These are phyloP conservation scores for Gautieria morchelliformis DNA, from an alignment of 768 basidiomycete genomes.

Conservation along the genomic window DNA sequence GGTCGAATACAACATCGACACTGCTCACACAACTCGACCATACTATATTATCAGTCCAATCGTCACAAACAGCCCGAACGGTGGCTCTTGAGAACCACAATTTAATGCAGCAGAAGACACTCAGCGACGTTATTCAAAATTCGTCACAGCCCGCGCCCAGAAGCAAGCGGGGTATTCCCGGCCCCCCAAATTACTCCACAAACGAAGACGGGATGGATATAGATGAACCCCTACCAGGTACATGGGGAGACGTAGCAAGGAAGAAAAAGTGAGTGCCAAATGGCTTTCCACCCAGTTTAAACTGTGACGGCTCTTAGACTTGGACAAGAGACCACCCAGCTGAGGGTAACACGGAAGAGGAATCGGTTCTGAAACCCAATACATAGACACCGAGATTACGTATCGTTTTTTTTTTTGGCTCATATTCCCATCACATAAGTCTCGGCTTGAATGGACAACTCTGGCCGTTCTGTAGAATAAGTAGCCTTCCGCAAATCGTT, in stretches of 20 bases:
- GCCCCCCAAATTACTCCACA: constrained; percentile 3
- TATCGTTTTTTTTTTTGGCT: not conserved
- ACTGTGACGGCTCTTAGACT: not conserved
- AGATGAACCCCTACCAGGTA: constrained; percentile 35
- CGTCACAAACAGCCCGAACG: constrained; percentile 32
- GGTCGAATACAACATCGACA: constrained; percentile 44
- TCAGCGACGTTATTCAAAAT: constrained; percentile 48
- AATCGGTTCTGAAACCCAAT: constrained; percentile 2
- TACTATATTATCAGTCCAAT: constrained; percentile 45
- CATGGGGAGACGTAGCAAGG: not conserved
- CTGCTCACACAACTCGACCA: constrained; percentile 66
- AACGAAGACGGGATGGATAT: constrained; percentile 49
- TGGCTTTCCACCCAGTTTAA: not conserved
- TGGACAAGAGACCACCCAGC: constrained; percentile 1
- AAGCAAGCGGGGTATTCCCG: constrained; percentile 10
- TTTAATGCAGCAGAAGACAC: constrained; percentile 47
- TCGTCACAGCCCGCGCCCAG: constrained; percentile 32
- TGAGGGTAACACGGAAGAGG: constrained; percentile 1
- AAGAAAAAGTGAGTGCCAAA: constrained; percentile 6
- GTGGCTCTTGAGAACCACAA: constrained; percentile 48
- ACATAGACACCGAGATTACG: not conserved
- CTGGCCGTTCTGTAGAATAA: not conserved
- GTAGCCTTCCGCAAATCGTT: not conserved
- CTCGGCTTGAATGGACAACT: not conserved
- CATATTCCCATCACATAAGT: not conserved